Percentiles rank a stretch among this genome's conserved stretches.
Evolutionary conservation across 2,329 filamentous ascomycete species (phyloP).

Genomic region (Venturia nashicola): DNA sequence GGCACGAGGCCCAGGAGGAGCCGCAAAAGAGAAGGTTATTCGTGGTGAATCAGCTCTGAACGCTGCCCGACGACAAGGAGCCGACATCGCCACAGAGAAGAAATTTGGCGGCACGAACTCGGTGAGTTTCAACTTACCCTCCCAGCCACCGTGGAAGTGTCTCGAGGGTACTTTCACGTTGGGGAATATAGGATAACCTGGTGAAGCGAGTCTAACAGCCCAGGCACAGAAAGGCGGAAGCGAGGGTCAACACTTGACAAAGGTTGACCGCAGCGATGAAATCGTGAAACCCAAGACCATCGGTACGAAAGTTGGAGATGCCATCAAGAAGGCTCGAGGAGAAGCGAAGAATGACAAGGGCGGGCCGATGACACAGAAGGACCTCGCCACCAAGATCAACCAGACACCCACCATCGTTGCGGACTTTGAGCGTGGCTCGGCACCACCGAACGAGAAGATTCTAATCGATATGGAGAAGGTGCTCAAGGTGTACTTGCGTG

Average conservation of each 20-base stretch:
- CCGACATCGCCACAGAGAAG: conserved; percentile 78
- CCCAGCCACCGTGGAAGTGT: not conserved
- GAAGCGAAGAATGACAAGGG: conserved; percentile 68
- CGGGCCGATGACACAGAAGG: conserved; percentile 74
- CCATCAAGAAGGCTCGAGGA: conserved; percentile 68
- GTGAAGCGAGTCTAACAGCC: conserved; percentile 14
- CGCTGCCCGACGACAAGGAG: conserved; percentile 72
- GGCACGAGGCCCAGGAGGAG: conserved; percentile 49
- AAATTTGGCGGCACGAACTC: conserved; percentile 69
- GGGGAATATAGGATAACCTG: conserved; percentile 12
- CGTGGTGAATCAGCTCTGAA: conserved; percentile 77
- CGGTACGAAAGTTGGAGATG: conserved; percentile 66
- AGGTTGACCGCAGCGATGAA: conserved; percentile 94
- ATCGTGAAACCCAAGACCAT: conserved; percentile 91
- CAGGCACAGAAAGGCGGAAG: conserved; percentile 32
- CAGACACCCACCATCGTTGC: conserved; percentile 68
- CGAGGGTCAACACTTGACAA: conserved; percentile 92
- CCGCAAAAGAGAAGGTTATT: conserved; percentile 73
- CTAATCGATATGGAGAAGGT: conserved; percentile 66
- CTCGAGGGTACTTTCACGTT: conserved; percentile 11
- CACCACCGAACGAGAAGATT: conserved; percentile 72
- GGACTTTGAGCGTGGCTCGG: conserved; percentile 73
- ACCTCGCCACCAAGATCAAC: conserved; percentile 77
- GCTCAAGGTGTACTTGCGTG: conserved; percentile 79
- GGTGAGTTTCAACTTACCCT: conserved; percentile 30